Evolutionary conservation across 257 asterid species (phyloP).

Genomic region (Solanum piurae): DNA sequence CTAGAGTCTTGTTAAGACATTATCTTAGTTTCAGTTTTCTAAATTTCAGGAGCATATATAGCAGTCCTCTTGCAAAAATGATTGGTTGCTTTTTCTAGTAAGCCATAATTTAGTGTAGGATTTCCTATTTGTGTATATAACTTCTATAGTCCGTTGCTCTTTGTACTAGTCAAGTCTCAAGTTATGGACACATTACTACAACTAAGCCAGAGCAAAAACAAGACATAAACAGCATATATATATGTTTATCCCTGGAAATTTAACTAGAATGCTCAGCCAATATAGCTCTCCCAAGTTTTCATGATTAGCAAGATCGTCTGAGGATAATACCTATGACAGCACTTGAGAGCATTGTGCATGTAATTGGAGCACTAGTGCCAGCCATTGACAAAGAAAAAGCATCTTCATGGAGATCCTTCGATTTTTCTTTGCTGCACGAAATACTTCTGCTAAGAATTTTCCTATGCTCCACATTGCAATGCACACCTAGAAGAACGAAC

Average conservation of each 20-base stretch:
- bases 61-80: background rate
- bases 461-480: constrained; percentile 5
- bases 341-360: constrained; percentile 4
- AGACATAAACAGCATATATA: background rate
- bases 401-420: constrained; percentile 6
- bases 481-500: background rate
- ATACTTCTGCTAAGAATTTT: constrained; percentile 1
- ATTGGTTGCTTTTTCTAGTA: background rate
- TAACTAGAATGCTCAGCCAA: background rate
- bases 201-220: background rate
- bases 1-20: background rate
- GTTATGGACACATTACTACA: background rate
- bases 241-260: background rate
- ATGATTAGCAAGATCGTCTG: background rate
- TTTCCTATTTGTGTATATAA: background rate
- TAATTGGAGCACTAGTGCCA: constrained; percentile 16
- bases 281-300: background rate
- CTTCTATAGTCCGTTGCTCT: background rate
- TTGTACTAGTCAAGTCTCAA: background rate
- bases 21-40: background rate
- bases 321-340: constrained; percentile 23
- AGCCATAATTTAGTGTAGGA: background rate
- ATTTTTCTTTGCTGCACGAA: background rate
- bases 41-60: background rate
- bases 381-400: constrained; percentile 11